phyloP scores from a whole-genome alignment of 192 early-diverging fungal species.

The Pecoramyces ruminantium region DNA sequence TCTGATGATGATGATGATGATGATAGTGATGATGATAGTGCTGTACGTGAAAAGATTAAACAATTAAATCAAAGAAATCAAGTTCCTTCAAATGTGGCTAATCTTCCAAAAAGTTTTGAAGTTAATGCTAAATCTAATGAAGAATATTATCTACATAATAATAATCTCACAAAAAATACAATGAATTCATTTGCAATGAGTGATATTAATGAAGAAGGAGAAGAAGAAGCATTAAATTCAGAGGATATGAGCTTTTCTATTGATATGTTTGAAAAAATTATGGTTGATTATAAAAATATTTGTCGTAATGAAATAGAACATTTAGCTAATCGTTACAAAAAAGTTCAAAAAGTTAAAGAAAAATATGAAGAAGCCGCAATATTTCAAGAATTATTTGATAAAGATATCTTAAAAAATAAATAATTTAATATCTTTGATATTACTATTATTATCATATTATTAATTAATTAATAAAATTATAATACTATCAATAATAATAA shows the following conservation, averaged over 20 bases:
- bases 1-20: neutral
- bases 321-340: neutral
- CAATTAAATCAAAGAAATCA: neutral
- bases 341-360: neutral
- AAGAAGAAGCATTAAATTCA: neutral
- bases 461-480: no score
- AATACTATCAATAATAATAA: no score
- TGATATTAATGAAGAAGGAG: neutral
- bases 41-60: neutral
- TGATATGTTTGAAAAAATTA: neutral
- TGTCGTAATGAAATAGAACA: neutral
- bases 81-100: neutral
- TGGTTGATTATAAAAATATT: neutral
- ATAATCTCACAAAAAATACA: neutral
- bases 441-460: no score
- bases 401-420: neutral
- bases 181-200: neutral
- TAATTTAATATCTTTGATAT: no score
- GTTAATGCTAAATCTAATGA: neutral
- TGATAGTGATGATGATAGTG: neutral
- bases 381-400: neutral
- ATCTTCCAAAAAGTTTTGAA: neutral
- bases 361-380: neutral
- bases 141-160: neutral
- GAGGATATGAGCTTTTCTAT: neutral